Evolutionary conservation across 306 rosid species (phyloP), one percentile per base, ranked within the genome.

Genomic region (Quercus variabilis): DNA sequence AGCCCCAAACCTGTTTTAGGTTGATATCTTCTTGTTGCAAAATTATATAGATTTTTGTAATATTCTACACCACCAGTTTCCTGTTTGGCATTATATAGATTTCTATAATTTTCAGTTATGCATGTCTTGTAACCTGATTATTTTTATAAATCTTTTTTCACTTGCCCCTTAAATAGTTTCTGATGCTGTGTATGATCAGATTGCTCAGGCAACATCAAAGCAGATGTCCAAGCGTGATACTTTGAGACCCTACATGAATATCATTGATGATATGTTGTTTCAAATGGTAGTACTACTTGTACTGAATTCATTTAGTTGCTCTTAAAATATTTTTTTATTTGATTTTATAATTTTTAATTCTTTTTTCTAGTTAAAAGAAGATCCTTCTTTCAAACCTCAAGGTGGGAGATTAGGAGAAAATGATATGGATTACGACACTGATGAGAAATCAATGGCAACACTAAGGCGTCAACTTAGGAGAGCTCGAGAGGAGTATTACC

Each of bases 181-280:
- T 25, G 35, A 25, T 67, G 28, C 13, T 59, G 72, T 33, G 52
- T 5, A 19, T 67, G n/a, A 31, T 9, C 72, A 95, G 99, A 92
- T 91, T 72, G 97, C 99, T 74, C 99, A 93, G 88, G 98, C 97
- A 86, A 95, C 99, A 74, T 95, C 99, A 55, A 95, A 84, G 72
- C 99, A 91, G 84, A 95, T 95, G 87, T 89, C 98, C 68, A 95
- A 85, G 88, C 99, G 98, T 30, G 98, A 95, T 83, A 93, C 99
- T 63, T 77, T 95, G 81, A 91, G 98, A 85, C 96, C 86, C 25
- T 95, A 89, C 88, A 95, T 95, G 99, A 79, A 90, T 89, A 85
- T 90, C 74, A 88, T 95, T 77, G 97, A 91, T 82, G 84, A 88
- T 55, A 88, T 93, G 93, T 82, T 95, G 52, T 65, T 90, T 77